phyloP scores from a whole-genome alignment of 345 rosid genomes.

The Citrus trifoliata region DNA sequence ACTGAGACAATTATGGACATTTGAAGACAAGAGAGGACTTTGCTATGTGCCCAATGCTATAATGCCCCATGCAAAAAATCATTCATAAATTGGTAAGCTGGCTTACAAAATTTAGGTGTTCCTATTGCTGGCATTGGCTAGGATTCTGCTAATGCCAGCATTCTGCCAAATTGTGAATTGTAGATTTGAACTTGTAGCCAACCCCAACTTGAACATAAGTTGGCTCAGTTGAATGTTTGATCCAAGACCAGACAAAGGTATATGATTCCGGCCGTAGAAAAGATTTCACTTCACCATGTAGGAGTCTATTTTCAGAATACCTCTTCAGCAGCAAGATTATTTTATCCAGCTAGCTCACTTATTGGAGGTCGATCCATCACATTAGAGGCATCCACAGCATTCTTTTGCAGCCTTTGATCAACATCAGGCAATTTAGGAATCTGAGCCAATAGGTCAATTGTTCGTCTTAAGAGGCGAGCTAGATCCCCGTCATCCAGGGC shows the following conservation, averaged over 20 bases:
- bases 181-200: not conserved
- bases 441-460: slow-evolving; percentile 83
- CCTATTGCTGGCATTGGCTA: not conserved
- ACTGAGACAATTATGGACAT: not conserved
- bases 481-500: slow-evolving; percentile 98
- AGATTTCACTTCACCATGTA: not conserved
- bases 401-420: slow-evolving; percentile 58
- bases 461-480: slow-evolving; percentile 76
- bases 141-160: not conserved
- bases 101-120: not conserved
- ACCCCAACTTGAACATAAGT: not conserved
- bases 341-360: slow-evolving; percentile 81
- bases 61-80: not conserved
- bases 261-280: not conserved
- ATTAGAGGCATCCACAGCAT: slow-evolving; percentile 58
- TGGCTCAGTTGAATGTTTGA: not conserved
- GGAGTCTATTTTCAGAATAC: not conserved
- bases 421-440: slow-evolving; percentile 90
- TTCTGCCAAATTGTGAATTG: not conserved
- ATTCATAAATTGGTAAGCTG: not conserved
- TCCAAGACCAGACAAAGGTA: not conserved
- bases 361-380: slow-evolving; percentile 95
- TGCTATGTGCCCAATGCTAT: not conserved
- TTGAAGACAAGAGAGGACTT: not conserved
- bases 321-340: not conserved